Conservation (phyloP, 2,329 filamentous ascomycete genomes). For the Dactylellina haptotyla region DNA sequence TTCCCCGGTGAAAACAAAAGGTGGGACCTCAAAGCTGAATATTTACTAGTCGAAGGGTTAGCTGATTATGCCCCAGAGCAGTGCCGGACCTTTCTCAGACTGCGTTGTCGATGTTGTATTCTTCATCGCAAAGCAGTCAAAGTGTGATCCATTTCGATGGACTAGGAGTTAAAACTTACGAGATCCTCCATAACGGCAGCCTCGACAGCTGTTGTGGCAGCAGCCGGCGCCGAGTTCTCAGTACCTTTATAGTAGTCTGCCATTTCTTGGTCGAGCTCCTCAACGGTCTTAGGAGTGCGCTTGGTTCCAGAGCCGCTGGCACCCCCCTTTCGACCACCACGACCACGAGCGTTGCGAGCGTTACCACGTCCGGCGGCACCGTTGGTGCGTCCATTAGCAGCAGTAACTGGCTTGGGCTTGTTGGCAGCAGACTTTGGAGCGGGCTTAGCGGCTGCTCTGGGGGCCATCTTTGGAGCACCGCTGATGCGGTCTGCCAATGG, state of each 20-base stretch:
- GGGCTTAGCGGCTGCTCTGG: conserved; percentile 62
- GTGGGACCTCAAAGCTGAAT: not conserved
- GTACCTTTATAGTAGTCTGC: conserved; percentile 82
- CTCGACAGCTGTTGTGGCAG: conserved; percentile 64
- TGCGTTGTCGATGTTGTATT: conserved; percentile 17
- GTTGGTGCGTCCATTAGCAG: conserved; percentile 57
- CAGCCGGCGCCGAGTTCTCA: conserved; percentile 65
- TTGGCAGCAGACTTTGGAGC: conserved; percentile 72
- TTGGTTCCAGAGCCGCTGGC: conserved; percentile 66
- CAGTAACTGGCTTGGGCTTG: conserved; percentile 71
- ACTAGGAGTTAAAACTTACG: conserved; percentile 49
- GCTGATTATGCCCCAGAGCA: conserved; percentile 48
- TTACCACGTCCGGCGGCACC: conserved; percentile 66
- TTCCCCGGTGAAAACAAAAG: not conserved
- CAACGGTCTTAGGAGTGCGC: conserved; percentile 83
- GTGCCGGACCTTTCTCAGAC: conserved; percentile 31
- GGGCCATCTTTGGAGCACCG: conserved; percentile 26
- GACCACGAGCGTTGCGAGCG: conserved; percentile 62
- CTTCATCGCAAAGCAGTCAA: conserved; percentile 46
- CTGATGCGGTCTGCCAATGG: conserved; percentile 43
- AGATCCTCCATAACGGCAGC: conserved; percentile 66
- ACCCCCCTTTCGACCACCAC: conserved; percentile 67
- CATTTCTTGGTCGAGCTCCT: conserved; percentile 98
- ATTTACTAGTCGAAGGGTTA: conserved; percentile 35
- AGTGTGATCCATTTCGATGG: conserved; percentile 35